Base-by-base conservation (phyloP, 495 filamentous ascomycete genomes). In the Hypoxylon rickii region DNA sequence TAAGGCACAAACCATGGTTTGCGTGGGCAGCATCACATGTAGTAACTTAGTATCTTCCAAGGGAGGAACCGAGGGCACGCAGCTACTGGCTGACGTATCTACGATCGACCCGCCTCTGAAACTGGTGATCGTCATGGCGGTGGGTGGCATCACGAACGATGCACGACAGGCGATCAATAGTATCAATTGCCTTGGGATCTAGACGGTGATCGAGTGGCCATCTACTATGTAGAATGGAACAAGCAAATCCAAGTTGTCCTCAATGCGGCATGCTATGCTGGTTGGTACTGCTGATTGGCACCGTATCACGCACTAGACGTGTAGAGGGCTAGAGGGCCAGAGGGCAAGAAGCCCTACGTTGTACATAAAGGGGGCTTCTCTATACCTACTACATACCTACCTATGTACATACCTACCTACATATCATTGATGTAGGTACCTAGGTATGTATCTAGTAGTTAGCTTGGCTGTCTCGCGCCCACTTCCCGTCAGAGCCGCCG, bases 401-500 rank as follows among this genome's bases (percentile, higher is more conserved):
- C n/a, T n/a, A n/a, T n/a, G n/a, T n/a, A n/a, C n/a, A n/a, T n/a
- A n/a, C n/a, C 7, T 20, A 32, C 8, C 43, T 21, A 37, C 22
- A 11, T 12, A 29, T 29, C 10, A 4, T 29, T 4, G 4, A 4
- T 29, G 24, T 29, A 29, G 24, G 24, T 29, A 29, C 24, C 24
- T 4, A 4, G 10, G 24, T 29, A 29, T 29, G 24, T 29, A 29
- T 29, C 24, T 29, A 4, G 10, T 29, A 29, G 10, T 10, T 29
- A 29, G 10, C 24, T 29, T 52, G 42, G 44, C 19, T 52, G 24
- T 39, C 13, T 32, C 52, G 58, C 52, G 52, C 47, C 32, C 47
- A 40, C 32, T 36, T 57, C 46, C 58, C 52, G 58, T 61, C 31
- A 47, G 51, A 56, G 46, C 58, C 58, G 51, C 51, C 38, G 42